Percentiles rank a stretch among this genome's conserved stretches.
Evolutionary conservation across 176 grass and related monocot species (phyloP).

Genomic region (Thalia dealbata): DNA sequence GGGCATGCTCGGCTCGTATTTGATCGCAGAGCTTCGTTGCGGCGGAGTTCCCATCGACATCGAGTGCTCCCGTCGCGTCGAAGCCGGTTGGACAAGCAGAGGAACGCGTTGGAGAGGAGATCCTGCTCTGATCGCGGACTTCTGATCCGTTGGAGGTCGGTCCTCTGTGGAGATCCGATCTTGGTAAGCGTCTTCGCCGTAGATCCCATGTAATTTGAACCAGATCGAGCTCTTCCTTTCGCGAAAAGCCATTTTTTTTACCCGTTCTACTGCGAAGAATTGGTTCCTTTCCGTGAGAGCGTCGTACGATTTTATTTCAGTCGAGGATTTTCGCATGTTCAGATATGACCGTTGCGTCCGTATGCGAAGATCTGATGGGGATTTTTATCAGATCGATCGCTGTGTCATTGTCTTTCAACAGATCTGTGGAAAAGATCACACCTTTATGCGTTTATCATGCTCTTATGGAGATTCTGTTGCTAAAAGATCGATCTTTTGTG

Average conservation of each 20-base stretch:
- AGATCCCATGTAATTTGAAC: neutral
- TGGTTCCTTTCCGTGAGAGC: neutral
- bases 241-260: neutral
- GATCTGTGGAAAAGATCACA: conserved; percentile 2
- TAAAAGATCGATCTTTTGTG: neutral
- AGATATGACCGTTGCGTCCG: neutral
- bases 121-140: neutral
- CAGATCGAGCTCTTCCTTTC: neutral
- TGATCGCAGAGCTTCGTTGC: neutral
- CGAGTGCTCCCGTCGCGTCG: neutral
- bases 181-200: neutral
- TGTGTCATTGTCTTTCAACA: neutral
- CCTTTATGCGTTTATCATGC: neutral
- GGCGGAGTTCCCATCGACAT: neutral
- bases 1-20: no score
- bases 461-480: neutral
- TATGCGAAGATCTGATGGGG: no score
- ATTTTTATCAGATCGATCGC: neutral
- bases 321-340: neutral
- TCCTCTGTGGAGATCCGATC: neutral
- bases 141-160: neutral
- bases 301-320: neutral
- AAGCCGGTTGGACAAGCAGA: neutral
- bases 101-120: neutral
- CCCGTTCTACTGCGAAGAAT: no score